Conservation (phyloP, 345 rosid species). For the Boechera stricta region DNA sequence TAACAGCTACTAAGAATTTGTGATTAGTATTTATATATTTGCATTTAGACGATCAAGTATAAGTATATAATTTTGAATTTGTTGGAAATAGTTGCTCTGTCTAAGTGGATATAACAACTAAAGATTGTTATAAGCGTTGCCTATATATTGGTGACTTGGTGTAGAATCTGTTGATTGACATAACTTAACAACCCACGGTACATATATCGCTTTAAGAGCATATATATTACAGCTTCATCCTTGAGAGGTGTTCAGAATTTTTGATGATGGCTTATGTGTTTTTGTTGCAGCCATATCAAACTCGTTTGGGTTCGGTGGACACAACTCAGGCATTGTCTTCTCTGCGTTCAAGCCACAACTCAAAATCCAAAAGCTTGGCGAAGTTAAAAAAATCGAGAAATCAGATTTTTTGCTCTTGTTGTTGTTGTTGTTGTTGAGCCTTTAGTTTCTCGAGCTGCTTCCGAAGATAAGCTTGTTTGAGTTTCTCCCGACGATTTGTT, state of each 20-base stretch:
- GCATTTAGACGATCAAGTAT: not conserved
- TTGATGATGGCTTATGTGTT: not conserved
- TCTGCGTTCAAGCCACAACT: conserved; percentile 35
- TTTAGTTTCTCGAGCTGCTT: conserved; percentile 86
- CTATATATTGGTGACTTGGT: not conserved
- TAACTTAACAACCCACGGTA: not conserved
- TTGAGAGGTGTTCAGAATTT: not conserved
- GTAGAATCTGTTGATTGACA: not conserved
- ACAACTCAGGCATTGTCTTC: conserved; percentile 94
- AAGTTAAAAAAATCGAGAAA: not conserved
- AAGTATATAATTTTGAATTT: not conserved
- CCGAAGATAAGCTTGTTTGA: conserved; percentile 80
- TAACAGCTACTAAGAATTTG: no score
- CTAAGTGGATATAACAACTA: not conserved
- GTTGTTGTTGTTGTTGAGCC: conserved; percentile 48
- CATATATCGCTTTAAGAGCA: not conserved
- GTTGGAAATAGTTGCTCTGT: not conserved
- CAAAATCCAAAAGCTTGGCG: not conserved
- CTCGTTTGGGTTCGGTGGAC: conserved; percentile 96
- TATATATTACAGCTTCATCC: not conserved
- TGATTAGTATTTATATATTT: not conserved
- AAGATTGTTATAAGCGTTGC: not conserved
- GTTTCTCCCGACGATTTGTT: conserved; percentile 74
- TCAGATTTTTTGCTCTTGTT: conserved; percentile 30
- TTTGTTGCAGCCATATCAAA: conserved; percentile 80